phyloP scores from a whole-genome alignment of 2,329 filamentous ascomycete species.

The Sporothrix pallida region DNA sequence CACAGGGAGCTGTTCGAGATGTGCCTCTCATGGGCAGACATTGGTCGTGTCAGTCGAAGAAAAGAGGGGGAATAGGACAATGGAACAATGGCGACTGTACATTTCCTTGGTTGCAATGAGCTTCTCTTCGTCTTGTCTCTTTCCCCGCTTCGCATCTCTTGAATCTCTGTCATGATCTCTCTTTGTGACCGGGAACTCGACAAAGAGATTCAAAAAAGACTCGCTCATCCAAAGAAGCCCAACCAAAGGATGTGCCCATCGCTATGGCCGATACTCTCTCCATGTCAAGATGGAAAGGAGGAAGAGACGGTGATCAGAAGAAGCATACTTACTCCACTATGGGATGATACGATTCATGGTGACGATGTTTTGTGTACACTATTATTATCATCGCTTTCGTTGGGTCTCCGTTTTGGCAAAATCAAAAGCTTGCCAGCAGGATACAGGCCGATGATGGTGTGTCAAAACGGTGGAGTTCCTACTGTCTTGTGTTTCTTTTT shows the following conservation, averaged over 20 bases:
- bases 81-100: neutral
- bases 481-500: neutral
- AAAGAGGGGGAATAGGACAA: neutral
- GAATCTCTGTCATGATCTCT: neutral
- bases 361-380: no score
- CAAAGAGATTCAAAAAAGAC: neutral
- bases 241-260: neutral
- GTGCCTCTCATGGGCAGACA: neutral
- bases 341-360: no score
- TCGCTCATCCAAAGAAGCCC: neutral
- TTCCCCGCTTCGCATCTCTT: neutral
- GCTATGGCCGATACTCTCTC: constrained; percentile 10
- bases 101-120: no score
- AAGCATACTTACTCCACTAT: neutral
- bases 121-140: neutral
- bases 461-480: neutral
- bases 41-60: neutral
- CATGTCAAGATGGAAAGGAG: neutral
- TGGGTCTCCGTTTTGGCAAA: neutral
- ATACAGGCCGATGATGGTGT: neutral
- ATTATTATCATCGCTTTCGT: neutral
- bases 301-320: neutral
- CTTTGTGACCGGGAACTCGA: constrained; percentile 21
- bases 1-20: constrained; percentile 15
- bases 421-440: neutral